Conservation (phyloP, 192 early-diverging fungal genomes). For the Funneliformis geosporum region DNA sequence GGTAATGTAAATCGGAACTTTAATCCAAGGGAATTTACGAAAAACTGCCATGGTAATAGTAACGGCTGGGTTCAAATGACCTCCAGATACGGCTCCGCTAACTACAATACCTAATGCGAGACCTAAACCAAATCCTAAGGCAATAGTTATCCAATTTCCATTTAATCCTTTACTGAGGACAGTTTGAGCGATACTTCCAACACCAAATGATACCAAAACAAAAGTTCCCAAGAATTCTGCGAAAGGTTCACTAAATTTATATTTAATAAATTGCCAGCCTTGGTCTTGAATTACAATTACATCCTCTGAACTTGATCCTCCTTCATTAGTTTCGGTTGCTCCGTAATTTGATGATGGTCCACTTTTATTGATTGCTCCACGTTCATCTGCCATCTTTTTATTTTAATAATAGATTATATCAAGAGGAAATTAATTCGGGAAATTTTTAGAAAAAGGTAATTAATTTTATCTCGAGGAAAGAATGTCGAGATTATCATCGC, state of each 20-base stretch:
- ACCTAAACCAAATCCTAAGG: slow-evolving; percentile 66
- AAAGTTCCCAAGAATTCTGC: slow-evolving; percentile 79
- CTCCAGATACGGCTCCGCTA: slow-evolving; percentile 68
- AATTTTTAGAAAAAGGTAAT: no score
- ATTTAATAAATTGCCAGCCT: slow-evolving; percentile 11
- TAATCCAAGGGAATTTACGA: slow-evolving; percentile 68
- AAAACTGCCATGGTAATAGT: slow-evolving; percentile 66
- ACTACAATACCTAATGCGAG: slow-evolving; percentile 65
- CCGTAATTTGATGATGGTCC: neutral
- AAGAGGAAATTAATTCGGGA: no score
- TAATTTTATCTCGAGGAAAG: neutral
- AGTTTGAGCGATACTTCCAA: slow-evolving; percentile 63
- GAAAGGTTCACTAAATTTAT: slow-evolving; percentile 55
- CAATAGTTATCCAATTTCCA: slow-evolving; percentile 53
- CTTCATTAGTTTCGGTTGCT: neutral
- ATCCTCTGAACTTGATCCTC: neutral
- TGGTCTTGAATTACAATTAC: neutral
- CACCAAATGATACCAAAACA: slow-evolving; percentile 63
- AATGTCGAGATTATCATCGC: neutral
- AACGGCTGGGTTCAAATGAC: slow-evolving; percentile 79
- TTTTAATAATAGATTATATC: no score
- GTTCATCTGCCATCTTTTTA: neutral
- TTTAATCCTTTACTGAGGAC: slow-evolving; percentile 24
- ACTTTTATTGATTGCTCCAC: neutral
- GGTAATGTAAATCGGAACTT: slow-evolving; percentile 64